Base-by-base conservation (phyloP, 768 basidiomycete genomes). In the Leccinum sublutescens region DNA sequence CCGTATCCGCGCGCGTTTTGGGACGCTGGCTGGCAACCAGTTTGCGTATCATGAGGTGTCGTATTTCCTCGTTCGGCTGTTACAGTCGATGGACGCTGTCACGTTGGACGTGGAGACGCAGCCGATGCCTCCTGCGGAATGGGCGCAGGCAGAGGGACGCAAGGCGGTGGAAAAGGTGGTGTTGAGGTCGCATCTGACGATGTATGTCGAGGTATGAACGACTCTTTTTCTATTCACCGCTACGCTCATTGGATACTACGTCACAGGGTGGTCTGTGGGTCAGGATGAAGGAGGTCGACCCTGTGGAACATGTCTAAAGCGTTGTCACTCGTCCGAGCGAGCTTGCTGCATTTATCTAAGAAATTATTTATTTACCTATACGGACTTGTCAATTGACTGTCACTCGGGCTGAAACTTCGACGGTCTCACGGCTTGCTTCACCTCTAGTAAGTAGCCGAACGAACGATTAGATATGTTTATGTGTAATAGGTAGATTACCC, bases 41-140 rank as follows among this genome's bases (percentile, higher is more conserved):
- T 82, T 83, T 66, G 81, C 82, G n/a, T 83, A 83, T 67, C 79
- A 83, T 64, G 80, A 82, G 67, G 74, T 78, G 9, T 81, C 82
- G 9, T 82, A 81, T 71, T 80, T 83, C 71, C 75, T 85, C 53
- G 70, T 83, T 53, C 79, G 82, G 4, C 70, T 85, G 0, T 65
- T 83, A 31, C 84, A 85, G 64, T 69, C 76, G 38, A 80, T 84
- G 61, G 77, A 78, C 29, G 64, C 58, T 2, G 70, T 85, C 62
- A 62, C 66, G 25, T 67, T 84, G 5, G 79, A 75, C 45, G 60
- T 67, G 50, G 74, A 76, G 0, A 74, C 71, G 8, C 78, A 78
- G 25, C 71, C 65, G 0, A 62, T 71, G 1, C 73, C 73, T 4
- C 75, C 75, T 0, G 58, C 67, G 0, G 70, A 70, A 5, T 78